These are phyloP conservation scores for Coemansia sp. DNA, from an alignment of 192 early-diverging fungal genomes.

Conservation along the genomic window DNA sequence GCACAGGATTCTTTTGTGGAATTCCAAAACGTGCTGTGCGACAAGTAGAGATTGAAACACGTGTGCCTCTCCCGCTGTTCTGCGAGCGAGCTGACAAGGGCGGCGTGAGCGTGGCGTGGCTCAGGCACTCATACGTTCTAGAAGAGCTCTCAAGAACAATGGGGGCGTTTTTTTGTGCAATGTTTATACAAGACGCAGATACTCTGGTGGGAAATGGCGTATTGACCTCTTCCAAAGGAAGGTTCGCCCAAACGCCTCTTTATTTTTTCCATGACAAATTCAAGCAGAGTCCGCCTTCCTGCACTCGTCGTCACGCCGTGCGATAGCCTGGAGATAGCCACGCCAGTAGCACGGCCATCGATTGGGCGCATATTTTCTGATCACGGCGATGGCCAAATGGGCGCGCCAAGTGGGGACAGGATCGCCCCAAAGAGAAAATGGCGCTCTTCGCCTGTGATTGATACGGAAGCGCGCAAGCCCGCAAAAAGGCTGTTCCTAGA, in stretches of 20 bases:
- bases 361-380: not conserved
- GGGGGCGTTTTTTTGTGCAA: not conserved
- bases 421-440: not conserved
- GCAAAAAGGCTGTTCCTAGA: not conserved
- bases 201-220: not conserved
- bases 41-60: not conserved
- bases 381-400: not conserved
- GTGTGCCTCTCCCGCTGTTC: not conserved
- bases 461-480: not conserved
- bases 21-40: not conserved
- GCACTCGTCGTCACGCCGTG: not conserved
- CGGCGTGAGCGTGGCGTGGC: not conserved
- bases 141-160: not conserved
- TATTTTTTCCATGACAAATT: not conserved
- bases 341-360: not conserved
- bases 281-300: not conserved
- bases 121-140: not conserved
- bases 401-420: not conserved
- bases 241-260: not conserved
- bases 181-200: not conserved
- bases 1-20: not conserved
- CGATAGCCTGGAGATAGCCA: not conserved
- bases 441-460: not conserved
- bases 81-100: not conserved
- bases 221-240: not conserved